A percentile compares a stretch with the other conserved stretches of the same genome.
phyloP scores from a whole-genome alignment of 1,284 basidiomycete genomes.

The Boletus sp. region DNA sequence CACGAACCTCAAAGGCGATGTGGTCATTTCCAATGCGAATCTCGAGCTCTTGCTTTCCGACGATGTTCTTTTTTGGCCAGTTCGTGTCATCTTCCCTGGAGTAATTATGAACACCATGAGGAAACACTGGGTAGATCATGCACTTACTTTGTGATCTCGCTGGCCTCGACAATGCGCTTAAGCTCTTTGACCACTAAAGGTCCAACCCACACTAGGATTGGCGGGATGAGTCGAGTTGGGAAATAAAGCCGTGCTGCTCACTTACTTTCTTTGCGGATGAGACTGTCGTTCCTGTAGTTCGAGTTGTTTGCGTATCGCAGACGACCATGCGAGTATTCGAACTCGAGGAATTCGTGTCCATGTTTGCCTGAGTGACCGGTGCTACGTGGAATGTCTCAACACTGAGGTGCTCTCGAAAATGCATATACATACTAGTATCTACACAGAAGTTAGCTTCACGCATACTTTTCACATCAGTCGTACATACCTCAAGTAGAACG shows the following conservation, averaged over 20 bases:
- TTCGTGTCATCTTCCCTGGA: constrained; percentile 92
- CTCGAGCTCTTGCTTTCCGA: constrained; percentile 96
- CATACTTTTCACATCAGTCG: constrained; percentile 1
- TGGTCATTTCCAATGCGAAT: constrained; percentile 93
- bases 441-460: constrained; percentile 2
- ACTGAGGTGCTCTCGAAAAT: neutral
- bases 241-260: constrained; percentile 16
- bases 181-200: constrained; percentile 90
- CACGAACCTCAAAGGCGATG: constrained; percentile 90
- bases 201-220: constrained; percentile 82
- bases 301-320: constrained; percentile 99
- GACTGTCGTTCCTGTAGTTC: constrained; percentile 95
- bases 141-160: constrained; percentile 89
- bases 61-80: constrained; percentile 99
- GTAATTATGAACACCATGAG: neutral
- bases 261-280: constrained; percentile 98
- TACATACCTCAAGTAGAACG: constrained; percentile 79
- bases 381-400: constrained; percentile 41
- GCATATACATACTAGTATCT: constrained; percentile 77
- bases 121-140: neutral
- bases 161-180: constrained; percentile 90
- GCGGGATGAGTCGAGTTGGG: neutral
- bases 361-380: constrained; percentile 95
- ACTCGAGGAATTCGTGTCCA: constrained; percentile 97
- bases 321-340: constrained; percentile 95